These are phyloP conservation scores for Diplotaxis tenuifolia DNA, from an alignment of 345 rosid genomes.

Conservation along the genomic window DNA sequence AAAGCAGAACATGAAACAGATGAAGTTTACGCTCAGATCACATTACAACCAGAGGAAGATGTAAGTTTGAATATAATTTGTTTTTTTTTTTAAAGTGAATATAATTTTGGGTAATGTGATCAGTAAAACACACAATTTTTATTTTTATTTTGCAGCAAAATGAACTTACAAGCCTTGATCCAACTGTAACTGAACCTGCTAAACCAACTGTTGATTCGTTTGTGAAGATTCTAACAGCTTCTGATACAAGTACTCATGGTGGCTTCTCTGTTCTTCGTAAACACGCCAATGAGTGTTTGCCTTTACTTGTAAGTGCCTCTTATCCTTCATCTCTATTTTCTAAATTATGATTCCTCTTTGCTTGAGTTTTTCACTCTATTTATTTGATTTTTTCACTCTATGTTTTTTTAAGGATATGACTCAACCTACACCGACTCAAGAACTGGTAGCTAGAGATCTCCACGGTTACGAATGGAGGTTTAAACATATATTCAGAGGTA, in stretches of 20 bases:
- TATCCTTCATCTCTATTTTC: neutral
- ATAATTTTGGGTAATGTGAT: neutral
- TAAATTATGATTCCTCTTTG: too few relatives aligned
- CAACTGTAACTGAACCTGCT: conserved; percentile 41
- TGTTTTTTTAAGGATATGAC: conserved; percentile 42
- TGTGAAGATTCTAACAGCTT: conserved; percentile 81
- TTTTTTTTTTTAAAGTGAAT: too few relatives aligned
- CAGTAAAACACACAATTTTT: neutral
- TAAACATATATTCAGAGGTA: conserved; percentile 79
- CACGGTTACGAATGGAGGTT: conserved; percentile 79
- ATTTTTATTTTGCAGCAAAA: conserved; percentile 48
- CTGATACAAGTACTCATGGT: conserved; percentile 94
- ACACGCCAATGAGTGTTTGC: conserved; percentile 82
- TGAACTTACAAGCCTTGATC: conserved; percentile 55
- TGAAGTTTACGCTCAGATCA: conserved; percentile 87
- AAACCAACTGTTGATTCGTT: conserved; percentile 60
- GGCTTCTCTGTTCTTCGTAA: conserved; percentile 91
- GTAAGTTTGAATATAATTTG: conserved; percentile 43
- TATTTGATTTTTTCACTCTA: neutral
- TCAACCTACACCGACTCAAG: conserved; percentile 62
- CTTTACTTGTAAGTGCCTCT: conserved; percentile 51
- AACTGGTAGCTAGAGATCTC: conserved; percentile 65
- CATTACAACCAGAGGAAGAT: conserved; percentile 68
- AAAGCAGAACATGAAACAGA: conserved; percentile 90
- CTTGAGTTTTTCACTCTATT: neutral